A percentile compares a stretch with the other conserved stretches of the same genome.
These are phyloP conservation scores for Thymus quinquecostatus DNA, from an alignment of 257 asterid genomes.

Conservation along the genomic window DNA sequence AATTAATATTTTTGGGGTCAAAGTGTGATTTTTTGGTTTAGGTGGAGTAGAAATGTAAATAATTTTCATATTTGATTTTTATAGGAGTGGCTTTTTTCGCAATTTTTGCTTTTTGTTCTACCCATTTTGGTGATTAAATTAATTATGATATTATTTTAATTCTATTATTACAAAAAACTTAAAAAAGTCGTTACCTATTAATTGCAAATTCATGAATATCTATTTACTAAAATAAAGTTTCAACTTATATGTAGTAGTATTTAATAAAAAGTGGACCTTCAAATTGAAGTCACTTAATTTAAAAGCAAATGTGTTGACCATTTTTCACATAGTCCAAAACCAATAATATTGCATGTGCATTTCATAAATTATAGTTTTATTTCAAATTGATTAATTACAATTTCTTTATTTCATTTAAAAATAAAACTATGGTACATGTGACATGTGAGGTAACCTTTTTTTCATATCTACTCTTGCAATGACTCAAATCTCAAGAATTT, in stretches of 20 bases:
- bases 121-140: conserved; percentile 1
- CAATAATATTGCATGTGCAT: conserved; percentile 26
- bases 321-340: neutral
- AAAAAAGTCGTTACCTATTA: neutral
- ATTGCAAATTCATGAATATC: neutral
- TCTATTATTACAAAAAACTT: neutral
- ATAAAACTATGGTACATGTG: neutral
- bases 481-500: conserved; percentile 35
- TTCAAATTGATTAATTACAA: neutral
- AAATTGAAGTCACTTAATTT: conserved; percentile 38
- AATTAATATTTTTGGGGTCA: conserved; percentile 22
- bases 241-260: neutral
- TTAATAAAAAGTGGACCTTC: neutral
- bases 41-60: conserved; percentile 32
- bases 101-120: neutral
- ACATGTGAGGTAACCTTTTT: neutral
- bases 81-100: neutral
- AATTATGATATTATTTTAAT: conserved; percentile 1
- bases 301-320: conserved; percentile 36
- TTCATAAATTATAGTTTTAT: conserved; percentile 8
- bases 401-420: neutral
- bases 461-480: neutral
- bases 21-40: conserved; percentile 24
- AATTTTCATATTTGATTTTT: conserved; percentile 23
- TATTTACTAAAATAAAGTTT: neutral